Percentiles rank a stretch among this genome's conserved stretches.
Evolutionary conservation across 108 stramenopile genomes (phyloP).

Genomic region (Pseudonitzschia delicatissima): DNA sequence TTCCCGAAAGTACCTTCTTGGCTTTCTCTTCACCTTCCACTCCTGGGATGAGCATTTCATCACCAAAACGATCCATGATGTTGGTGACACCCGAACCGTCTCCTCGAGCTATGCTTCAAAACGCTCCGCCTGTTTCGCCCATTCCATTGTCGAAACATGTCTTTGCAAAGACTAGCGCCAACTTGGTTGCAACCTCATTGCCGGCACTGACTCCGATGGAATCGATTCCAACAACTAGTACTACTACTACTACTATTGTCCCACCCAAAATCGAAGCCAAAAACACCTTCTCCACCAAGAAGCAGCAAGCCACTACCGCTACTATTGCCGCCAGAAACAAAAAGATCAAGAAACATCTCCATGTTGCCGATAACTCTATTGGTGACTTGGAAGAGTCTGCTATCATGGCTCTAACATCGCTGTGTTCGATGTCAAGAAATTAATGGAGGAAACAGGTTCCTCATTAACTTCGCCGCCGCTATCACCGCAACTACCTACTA

Average conservation of each 20-base stretch:
- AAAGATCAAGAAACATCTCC: not conserved
- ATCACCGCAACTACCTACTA: too few relatives aligned
- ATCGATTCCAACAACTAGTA: too few relatives aligned
- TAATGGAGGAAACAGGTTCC: too few relatives aligned
- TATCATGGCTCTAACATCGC: not conserved
- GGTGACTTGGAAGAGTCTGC: constrained; percentile 5
- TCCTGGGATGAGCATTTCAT: not conserved
- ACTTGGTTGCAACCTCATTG: not conserved
- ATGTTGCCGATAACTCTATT: not conserved
- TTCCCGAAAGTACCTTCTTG: not conserved
- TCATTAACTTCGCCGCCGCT: too few relatives aligned
- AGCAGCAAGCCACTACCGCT: not conserved
- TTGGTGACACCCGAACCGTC: constrained; percentile 14
- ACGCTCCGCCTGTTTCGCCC: not conserved
- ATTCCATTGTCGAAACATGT: not conserved
- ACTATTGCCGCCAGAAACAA: not conserved
- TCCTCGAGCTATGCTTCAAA: not conserved
- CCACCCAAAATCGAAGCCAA: too few relatives aligned
- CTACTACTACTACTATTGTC: too few relatives aligned
- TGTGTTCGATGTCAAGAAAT: not conserved
- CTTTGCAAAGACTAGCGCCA: not conserved
- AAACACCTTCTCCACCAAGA: not conserved
- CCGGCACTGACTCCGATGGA: too few relatives aligned
- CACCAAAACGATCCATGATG: not conserved
- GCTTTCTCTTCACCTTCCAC: not conserved